Evolutionary conservation across 169 alveolate species (phyloP).

Genomic region (Plasmodium falciparum): DNA sequence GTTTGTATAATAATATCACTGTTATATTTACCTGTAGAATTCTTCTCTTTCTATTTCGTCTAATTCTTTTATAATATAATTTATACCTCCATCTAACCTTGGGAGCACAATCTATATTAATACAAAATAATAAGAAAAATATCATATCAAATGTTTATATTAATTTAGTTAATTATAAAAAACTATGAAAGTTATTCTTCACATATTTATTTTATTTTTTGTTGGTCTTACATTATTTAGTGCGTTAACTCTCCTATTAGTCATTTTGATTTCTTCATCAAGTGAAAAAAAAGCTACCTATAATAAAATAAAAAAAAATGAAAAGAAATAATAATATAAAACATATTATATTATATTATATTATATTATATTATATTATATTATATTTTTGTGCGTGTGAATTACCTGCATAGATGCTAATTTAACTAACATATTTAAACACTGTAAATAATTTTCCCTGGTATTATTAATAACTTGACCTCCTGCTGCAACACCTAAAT

Average conservation of each 20-base stretch:
- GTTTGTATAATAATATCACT: slow-evolving; percentile 1
- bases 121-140: neutral
- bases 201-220: neutral
- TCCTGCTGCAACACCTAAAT: slow-evolving; percentile 88
- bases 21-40: slow-evolving; percentile 82
- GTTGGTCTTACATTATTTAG: slow-evolving; percentile 86
- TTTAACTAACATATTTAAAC: slow-evolving; percentile 89
- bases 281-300: slow-evolving; percentile 94
- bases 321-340: too few relatives aligned
- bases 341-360: too few relatives aligned
- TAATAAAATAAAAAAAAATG: neutral
- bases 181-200: neutral
- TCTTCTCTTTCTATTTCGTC: slow-evolving; percentile 97
- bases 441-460: slow-evolving; percentile 85
- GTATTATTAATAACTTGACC: slow-evolving; percentile 90
- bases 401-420: slow-evolving; percentile 95
- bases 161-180: neutral
- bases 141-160: too few relatives aligned
- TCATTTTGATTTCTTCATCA: slow-evolving; percentile 96
- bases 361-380: too few relatives aligned
- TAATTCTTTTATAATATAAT: slow-evolving; percentile 94
- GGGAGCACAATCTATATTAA: slow-evolving; percentile 91
- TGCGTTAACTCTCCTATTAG: slow-evolving; percentile 97
- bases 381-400: slow-evolving; percentile 6
- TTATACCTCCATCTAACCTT: slow-evolving; percentile 90